These are phyloP conservation scores for Chrysosporium queenslandicum DNA, from an alignment of 2,329 filamentous ascomycete species.

Conservation along the genomic window DNA sequence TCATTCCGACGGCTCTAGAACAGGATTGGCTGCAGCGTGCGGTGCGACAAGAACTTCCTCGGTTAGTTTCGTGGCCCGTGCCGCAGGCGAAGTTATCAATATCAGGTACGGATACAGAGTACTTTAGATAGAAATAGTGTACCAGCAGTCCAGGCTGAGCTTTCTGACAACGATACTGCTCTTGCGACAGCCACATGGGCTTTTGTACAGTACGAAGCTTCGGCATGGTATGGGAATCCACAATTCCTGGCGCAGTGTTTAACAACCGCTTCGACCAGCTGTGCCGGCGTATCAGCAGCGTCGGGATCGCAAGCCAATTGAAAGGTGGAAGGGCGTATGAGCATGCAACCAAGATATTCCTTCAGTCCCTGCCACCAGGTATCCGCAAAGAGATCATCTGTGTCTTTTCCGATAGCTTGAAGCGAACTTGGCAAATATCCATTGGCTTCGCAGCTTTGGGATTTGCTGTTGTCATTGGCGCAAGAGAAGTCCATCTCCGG, in stretches of 20 bases:
- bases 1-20: no score
- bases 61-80: no score
- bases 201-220: constrained; percentile 27
- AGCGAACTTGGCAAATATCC: constrained; percentile 10
- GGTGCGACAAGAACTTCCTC: no score
- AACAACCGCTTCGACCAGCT: constrained; percentile 18
- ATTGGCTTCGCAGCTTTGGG: constrained; percentile 11
- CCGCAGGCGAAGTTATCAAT: no score
- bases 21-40: no score
- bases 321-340: constrained; percentile 9
- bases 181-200: constrained; percentile 22
- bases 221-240: constrained; percentile 26
- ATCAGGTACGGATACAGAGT: no score
- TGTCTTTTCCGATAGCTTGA: constrained; percentile 5
- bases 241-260: constrained; percentile 26
- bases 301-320: background rate
- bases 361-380: constrained; percentile 4
- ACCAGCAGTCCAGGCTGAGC: constrained; percentile 24
- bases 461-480: constrained; percentile 5
- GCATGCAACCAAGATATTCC: constrained; percentile 8
- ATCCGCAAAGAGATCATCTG: constrained; percentile 7
- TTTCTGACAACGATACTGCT: constrained; percentile 23
- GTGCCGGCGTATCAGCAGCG: background rate
- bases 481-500: constrained; percentile 9
- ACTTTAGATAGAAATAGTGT: no score